Base-by-base conservation (phyloP, 2,329 filamentous ascomycete genomes). In the Plectosphaerella plurivora region DNA sequence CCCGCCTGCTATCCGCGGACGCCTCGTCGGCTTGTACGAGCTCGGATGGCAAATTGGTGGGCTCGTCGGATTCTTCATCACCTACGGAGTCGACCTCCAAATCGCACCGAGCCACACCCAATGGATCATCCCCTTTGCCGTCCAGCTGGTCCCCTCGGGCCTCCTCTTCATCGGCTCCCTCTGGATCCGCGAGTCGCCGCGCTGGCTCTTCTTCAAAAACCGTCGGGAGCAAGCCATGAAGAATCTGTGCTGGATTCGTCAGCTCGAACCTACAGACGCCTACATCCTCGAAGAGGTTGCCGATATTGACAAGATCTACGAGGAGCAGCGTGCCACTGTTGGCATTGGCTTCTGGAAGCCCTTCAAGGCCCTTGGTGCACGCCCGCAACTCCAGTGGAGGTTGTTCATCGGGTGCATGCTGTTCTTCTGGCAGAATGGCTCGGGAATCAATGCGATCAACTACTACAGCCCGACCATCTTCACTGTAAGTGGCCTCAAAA, bases 351-450 rank as follows among this genome's bases (percentile, higher is more conserved):
- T 86, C 69, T 84, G 78, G 78, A 76, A 78, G 59, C 79, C 79
- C 0, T 81, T 83, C 70, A 65, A 73, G 54, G 73, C 76, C n/a
- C 72, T 76, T 36, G 66, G 62, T 53, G 65, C 63, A 33, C 72
- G 73, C 62, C 75, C 71, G 54, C 73, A 74, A 57, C 72, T 84
- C 45, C 74, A 77, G 52, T 84, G 78, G 66, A 77, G 84, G 44
- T 76, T 88, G 57, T 79, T 84, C 62, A 73, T 87, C 16, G 83
- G 83, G 49, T 78, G 80, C 22, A 79, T 83, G 61, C 72, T 88
- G 14, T 86, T 87, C 73, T 73, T 87, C 57, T 87, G 80, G 76
- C 84, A 88, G 64, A 87, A 87, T 56, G 79, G 81, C 7, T 78
- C 74, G 0, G 84, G 84, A 2, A 84, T 84, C 63, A 87, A 87